A percentile compares a stretch with the other conserved stretches of the same genome.
phyloP scores from a whole-genome alignment of 202 grass and related monocot species.

The Setaria viridis region DNA sequence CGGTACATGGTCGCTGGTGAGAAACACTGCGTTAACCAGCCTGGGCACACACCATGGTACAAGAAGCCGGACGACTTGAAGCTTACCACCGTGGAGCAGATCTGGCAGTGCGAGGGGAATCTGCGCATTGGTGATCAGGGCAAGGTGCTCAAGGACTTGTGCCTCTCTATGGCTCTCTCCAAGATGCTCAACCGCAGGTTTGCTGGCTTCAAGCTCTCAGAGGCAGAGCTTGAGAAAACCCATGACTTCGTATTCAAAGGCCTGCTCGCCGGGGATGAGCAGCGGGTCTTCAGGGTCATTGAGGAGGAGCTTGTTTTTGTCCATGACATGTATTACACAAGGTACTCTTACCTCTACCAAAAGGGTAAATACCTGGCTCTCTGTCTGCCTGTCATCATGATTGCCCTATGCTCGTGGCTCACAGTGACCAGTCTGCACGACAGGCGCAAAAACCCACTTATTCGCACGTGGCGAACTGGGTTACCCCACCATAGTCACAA shows the following conservation, averaged over 20 bases:
- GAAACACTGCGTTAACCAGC: not conserved
- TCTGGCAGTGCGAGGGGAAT: not conserved
- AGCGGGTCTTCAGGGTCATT: not conserved
- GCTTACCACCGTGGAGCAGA: not conserved
- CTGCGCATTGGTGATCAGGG: not conserved
- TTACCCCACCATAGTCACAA: too few relatives aligned
- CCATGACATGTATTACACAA: conserved; percentile 19
- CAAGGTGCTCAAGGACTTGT: not conserved
- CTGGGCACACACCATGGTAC: not conserved
- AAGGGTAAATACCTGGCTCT: not conserved
- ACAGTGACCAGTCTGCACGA: not conserved
- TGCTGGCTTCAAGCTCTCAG: not conserved
- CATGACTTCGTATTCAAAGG: conserved; percentile 15
- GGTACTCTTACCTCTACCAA: not conserved
- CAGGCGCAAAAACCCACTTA: too few relatives aligned
- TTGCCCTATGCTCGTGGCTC: not conserved
- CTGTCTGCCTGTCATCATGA: not conserved
- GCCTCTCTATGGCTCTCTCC: conserved; percentile 16
- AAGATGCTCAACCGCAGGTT: not conserved
- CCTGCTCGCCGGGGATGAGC: not conserved
- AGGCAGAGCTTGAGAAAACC: not conserved
- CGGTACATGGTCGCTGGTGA: not conserved
- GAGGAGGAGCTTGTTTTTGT: conserved; percentile 10
- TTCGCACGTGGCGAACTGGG: too few relatives aligned
- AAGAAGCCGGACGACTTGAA: too few relatives aligned